Conservation (phyloP, 306 rosid genomes). For the Mucuna pruriens region DNA sequence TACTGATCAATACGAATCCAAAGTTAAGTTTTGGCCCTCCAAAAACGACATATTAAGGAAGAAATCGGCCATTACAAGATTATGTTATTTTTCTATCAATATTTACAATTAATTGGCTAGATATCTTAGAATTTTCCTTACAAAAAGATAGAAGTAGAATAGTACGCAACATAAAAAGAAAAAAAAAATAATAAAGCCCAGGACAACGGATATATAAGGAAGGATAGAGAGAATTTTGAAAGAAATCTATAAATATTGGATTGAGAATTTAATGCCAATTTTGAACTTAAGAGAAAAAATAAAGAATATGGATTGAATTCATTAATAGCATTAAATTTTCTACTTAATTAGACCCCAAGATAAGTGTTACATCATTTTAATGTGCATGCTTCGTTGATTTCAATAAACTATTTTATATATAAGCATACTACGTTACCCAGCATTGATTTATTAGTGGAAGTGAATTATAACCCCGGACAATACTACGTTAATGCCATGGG, state of each 20-base stretch:
- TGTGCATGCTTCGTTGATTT: neutral
- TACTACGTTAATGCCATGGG: neutral
- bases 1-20: neutral
- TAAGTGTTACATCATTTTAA: neutral
- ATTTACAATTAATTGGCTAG: neutral
- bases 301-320: neutral
- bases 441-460: neutral
- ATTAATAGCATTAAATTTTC: neutral
- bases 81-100: neutral
- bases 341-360: neutral
- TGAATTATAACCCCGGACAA: neutral
- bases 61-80: neutral
- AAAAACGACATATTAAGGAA: neutral
- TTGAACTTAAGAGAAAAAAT: neutral
- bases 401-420: neutral
- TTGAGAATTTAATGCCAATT: neutral
- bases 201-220: neutral
- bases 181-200: neutral
- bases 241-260: neutral
- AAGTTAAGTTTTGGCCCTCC: neutral
- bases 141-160: neutral
- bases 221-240: neutral
- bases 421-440: neutral
- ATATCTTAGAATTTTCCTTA: constrained; percentile 14
- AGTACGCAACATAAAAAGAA: neutral